phyloP scores from a whole-genome alignment of 2,329 filamentous ascomycete species.

The Nigrospora osmanthi region DNA sequence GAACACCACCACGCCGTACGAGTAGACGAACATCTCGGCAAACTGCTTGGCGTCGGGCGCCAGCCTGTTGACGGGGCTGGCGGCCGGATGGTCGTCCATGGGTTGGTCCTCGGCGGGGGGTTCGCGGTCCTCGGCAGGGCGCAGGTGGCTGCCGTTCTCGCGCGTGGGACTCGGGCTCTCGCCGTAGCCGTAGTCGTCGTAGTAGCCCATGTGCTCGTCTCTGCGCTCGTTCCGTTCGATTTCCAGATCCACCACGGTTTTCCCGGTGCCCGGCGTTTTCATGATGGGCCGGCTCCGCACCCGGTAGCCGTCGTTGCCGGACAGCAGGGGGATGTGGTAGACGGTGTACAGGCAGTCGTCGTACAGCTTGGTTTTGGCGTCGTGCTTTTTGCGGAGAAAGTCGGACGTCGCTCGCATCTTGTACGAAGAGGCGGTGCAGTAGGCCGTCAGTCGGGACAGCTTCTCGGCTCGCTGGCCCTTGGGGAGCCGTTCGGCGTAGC shows the following conservation, averaged over 20 bases:
- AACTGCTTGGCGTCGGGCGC: conserved; percentile 68
- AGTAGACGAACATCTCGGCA: conserved; percentile 95
- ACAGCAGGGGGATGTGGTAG: conserved; percentile 84
- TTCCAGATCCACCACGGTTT: conserved; percentile 86
- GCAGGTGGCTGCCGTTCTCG: conserved; percentile 13
- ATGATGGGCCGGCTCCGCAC: conserved; percentile 84
- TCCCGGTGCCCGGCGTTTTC: conserved; percentile 82
- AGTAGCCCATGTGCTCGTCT: conserved; percentile 88
- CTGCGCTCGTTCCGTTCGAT: conserved; percentile 89
- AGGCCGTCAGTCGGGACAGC: conserved; percentile 84
- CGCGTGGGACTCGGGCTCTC: conserved; percentile 22
- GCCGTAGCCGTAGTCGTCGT: conserved; percentile 62
- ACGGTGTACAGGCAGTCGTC: conserved; percentile 96
- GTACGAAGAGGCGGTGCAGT: conserved; percentile 91
- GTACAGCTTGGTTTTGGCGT: conserved; percentile 90
- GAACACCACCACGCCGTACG: conserved; percentile 94
- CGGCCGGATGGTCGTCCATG: background rate
- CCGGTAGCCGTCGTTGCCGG: conserved; percentile 79
- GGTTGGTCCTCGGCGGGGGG: background rate
- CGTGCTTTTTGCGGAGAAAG: conserved; percentile 81
- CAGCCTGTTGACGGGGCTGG: conserved; percentile 44
- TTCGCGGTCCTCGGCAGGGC: conserved; percentile 20
- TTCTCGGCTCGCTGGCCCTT: conserved; percentile 84
- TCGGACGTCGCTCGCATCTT: conserved; percentile 82
- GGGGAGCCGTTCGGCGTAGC: conserved; percentile 85